phyloP scores from a whole-genome alignment of 352 stramenopile genomes.

The Pythium biforme region DNA sequence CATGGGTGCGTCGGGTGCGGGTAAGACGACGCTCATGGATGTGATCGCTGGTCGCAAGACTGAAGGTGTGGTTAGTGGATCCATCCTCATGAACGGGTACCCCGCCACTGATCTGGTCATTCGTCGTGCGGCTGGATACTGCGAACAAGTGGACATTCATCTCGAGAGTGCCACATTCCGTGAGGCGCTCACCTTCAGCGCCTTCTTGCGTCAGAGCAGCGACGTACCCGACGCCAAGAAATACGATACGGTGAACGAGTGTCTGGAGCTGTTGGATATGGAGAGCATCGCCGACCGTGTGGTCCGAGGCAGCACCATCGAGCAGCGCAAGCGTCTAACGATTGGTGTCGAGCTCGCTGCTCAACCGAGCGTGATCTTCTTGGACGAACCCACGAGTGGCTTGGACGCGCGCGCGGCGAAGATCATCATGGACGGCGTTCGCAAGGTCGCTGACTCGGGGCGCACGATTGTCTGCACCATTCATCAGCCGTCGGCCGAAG shows the following conservation, averaged over 20 bases:
- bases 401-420: conserved; percentile 86
- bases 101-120: conserved; percentile 25
- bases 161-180: conserved; percentile 75
- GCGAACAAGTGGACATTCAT: conserved; percentile 35
- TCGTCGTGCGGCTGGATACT: conserved; percentile 28
- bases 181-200: conserved; percentile 83
- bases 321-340: conserved; percentile 40
- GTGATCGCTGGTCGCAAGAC: conserved; percentile 71
- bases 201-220: conserved; percentile 49
- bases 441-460: conserved; percentile 82
- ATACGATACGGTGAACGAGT: conserved; percentile 32
- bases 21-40: conserved; percentile 71
- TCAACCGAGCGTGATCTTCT: conserved; percentile 52
- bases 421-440: conserved; percentile 84
- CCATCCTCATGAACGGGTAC: conserved; percentile 40
- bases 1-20: conserved; percentile 64
- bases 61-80: conserved; percentile 38
- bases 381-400: conserved; percentile 34
- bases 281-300: conserved; percentile 24
- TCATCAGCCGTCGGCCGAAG: conserved; percentile 85
- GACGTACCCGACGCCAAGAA: conserved; percentile 24
- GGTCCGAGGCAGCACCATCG: conserved; percentile 29
- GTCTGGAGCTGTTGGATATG: conserved; percentile 34
- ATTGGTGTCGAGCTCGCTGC: conserved; percentile 87
- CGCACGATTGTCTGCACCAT: conserved; percentile 88